A percentile compares a stretch with the other conserved stretches of the same genome.
phyloP scores from a whole-genome alignment of 768 basidiomycete genomes.

The Lactarius trivialis region DNA sequence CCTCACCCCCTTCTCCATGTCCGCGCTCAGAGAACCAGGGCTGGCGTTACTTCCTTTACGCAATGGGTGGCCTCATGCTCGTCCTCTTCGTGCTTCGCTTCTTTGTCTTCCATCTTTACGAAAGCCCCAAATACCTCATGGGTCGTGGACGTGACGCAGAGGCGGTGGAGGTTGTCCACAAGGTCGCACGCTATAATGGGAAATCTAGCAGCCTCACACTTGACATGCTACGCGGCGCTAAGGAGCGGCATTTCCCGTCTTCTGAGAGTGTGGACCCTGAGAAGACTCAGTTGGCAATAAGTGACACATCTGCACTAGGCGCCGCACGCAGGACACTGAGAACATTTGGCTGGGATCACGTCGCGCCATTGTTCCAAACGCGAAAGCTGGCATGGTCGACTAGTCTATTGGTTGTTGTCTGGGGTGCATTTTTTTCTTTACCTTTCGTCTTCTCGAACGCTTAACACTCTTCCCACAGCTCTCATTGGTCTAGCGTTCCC shows the following conservation, averaged over 20 bases:
- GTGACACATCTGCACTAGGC: slow-evolving; percentile 34
- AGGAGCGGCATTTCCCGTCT: slow-evolving; percentile 8
- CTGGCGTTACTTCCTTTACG: slow-evolving; percentile 71
- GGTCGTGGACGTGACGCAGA: slow-evolving; percentile 55
- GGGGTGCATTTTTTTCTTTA: slow-evolving; percentile 34
- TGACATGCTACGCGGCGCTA: slow-evolving; percentile 38
- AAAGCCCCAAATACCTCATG: slow-evolving; percentile 69
- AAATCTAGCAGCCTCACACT: slow-evolving; percentile 42
- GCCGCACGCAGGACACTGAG: slow-evolving; percentile 37
- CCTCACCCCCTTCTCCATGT: slow-evolving; percentile 32
- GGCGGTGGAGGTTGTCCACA: slow-evolving; percentile 56
- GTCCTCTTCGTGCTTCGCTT: slow-evolving; percentile 55
- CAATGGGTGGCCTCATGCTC: slow-evolving; percentile 67
- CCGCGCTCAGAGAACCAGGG: slow-evolving; percentile 52
- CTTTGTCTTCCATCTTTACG: slow-evolving; percentile 59
- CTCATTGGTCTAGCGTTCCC: slow-evolving; percentile 76
- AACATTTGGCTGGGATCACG: slow-evolving; percentile 37
- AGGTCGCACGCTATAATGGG: slow-evolving; percentile 56
- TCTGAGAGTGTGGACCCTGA: slow-evolving; percentile 15
- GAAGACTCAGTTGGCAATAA: slow-evolving; percentile 14
- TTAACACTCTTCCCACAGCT: slow-evolving; percentile 33
- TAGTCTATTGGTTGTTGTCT: slow-evolving; percentile 42
- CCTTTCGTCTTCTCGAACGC: background rate
- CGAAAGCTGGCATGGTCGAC: slow-evolving; percentile 47
- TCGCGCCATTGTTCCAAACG: slow-evolving; percentile 46